Base-by-base conservation (phyloP, 768 basidiomycete species). In the Neoboletus brunneissimus region DNA sequence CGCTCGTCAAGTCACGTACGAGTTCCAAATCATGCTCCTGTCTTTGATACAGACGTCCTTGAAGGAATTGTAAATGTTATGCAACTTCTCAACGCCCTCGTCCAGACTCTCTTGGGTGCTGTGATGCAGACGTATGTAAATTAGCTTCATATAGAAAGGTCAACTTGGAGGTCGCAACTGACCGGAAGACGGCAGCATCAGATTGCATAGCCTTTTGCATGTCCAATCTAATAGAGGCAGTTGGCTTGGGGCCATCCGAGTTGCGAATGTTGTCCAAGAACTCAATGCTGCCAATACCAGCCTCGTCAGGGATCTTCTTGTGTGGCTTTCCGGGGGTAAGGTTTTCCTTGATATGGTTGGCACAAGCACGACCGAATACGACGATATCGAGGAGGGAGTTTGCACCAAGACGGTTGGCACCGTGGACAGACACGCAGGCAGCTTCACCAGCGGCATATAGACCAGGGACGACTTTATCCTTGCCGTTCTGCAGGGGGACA, bases 181-280 rank as follows among this genome's bases (percentile, higher is more conserved):
- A 87, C 86, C 93, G 82, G 85, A 99, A 99, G 59, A 99, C 96
- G 62, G 96, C 96, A 42, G 96, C 96, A 73, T 99, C 96, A 48
- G 88, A 74, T 74, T 98, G 94, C 95, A 98, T 98, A 38, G 94
- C 92, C 80, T 98, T 98, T 75, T 99, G 97, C 94, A 99, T 94
- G 69, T 92, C 88, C 48, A 97, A 73, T 60, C 97, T 84, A 69
- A 98, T 89, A 68, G 94, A 84, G 15, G 94, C 88, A 35, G 97
- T 99, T 32, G 91, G 80, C 66, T 89, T 82, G 25, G 89, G 79
- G 27, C 97, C 97, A 61, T 85, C 79, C 10, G 94, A 77, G 49
- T 82, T 91, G 65, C 93, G 86, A 65, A 94, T 86, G 75, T 88
- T 81, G 77, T 98, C 97, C 67, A 98, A 77, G 76, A 88, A 88